Percentiles rank a stretch among this genome's conserved stretches.
These are phyloP conservation scores for Candida corydali DNA, from an alignment of 805 yeast genomes.

Conservation along the genomic window DNA sequence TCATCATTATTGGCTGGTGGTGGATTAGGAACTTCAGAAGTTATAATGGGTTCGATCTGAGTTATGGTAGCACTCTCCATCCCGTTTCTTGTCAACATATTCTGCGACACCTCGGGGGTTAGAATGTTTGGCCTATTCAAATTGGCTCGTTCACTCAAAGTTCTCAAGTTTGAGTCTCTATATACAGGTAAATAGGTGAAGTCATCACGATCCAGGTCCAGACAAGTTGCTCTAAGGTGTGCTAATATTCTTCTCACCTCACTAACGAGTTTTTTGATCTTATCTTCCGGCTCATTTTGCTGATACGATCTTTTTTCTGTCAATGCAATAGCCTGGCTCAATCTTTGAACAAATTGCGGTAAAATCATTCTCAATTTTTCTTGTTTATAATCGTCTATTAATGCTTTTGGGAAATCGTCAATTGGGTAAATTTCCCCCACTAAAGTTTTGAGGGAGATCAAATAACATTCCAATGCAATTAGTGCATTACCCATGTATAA, in stretches of 20 bases:
- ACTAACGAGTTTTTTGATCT: slow-evolving; percentile 19
- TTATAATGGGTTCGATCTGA: slow-evolving; percentile 5
- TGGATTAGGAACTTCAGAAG: neutral
- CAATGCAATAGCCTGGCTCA: slow-evolving; percentile 28
- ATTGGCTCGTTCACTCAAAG: slow-evolving; percentile 27
- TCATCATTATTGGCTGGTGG: slow-evolving; percentile 9
- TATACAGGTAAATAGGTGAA: slow-evolving; percentile 24
- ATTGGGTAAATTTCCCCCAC: slow-evolving; percentile 30
- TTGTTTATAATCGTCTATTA: slow-evolving; percentile 17
- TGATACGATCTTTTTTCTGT: slow-evolving; percentile 37
- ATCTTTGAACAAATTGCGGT: slow-evolving; percentile 37
- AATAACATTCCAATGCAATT: slow-evolving; percentile 29
- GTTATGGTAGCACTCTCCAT: slow-evolving; percentile 16
- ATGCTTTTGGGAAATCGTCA: slow-evolving; percentile 13
- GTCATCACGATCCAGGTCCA: slow-evolving; percentile 22
- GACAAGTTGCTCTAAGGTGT: slow-evolving; percentile 18
- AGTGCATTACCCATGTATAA: slow-evolving; percentile 36
- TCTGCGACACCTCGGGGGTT: slow-evolving; percentile 35
- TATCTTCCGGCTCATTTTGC: slow-evolving; percentile 23
- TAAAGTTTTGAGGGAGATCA: slow-evolving; percentile 24
- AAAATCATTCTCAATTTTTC: slow-evolving; percentile 20
- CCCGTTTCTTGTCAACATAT: slow-evolving; percentile 24
- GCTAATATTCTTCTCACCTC: slow-evolving; percentile 26
- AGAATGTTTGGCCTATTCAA: slow-evolving; percentile 31
- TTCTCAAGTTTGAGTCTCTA: slow-evolving; percentile 19